These are phyloP conservation scores for Staphylotrichum longicolle DNA, from an alignment of 495 filamentous ascomycete species.

Conservation along the genomic window DNA sequence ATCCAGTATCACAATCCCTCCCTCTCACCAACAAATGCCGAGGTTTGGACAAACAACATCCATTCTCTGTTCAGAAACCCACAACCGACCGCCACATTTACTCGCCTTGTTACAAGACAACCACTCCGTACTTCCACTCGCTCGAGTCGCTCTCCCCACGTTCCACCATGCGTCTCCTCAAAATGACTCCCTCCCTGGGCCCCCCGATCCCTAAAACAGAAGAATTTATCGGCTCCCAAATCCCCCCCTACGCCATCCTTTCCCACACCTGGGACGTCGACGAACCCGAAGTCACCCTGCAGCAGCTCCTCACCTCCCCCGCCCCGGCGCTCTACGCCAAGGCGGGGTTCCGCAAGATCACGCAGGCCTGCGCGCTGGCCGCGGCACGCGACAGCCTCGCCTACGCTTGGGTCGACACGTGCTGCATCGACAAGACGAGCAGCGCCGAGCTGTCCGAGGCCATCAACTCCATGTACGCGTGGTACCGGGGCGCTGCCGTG, in stretches of 20 bases:
- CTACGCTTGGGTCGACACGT: constrained; percentile 39
- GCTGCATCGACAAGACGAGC: constrained; percentile 27
- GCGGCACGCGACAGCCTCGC: constrained; percentile 12
- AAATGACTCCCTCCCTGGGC: background rate
- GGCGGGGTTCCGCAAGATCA: constrained; percentile 28
- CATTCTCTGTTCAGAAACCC: too few species aligned
- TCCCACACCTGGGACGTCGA: constrained; percentile 3
- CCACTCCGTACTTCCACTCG: too few species aligned
- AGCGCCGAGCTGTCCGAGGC: constrained; percentile 11
- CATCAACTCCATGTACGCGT: constrained; percentile 13
- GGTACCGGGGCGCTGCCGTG: constrained; percentile 10
- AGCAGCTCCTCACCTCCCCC: too few species aligned
- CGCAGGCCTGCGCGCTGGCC: constrained; percentile 23
- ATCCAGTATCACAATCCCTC: too few species aligned
- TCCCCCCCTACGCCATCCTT: constrained; percentile 18
- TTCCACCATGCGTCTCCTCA: background rate
- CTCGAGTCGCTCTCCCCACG: constrained; percentile 9
- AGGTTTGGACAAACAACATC: too few species aligned
- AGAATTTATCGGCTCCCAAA: constrained; percentile 1
- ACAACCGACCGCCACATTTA: too few species aligned
- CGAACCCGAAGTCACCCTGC: background rate
- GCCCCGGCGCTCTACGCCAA: background rate
- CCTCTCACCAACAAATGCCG: too few species aligned
- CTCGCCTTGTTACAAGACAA: too few species aligned
- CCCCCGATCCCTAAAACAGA: background rate